Evolutionary conservation across 2,329 filamentous ascomycete species (phyloP).

Genomic region (Davidsoniella eucalypti): DNA sequence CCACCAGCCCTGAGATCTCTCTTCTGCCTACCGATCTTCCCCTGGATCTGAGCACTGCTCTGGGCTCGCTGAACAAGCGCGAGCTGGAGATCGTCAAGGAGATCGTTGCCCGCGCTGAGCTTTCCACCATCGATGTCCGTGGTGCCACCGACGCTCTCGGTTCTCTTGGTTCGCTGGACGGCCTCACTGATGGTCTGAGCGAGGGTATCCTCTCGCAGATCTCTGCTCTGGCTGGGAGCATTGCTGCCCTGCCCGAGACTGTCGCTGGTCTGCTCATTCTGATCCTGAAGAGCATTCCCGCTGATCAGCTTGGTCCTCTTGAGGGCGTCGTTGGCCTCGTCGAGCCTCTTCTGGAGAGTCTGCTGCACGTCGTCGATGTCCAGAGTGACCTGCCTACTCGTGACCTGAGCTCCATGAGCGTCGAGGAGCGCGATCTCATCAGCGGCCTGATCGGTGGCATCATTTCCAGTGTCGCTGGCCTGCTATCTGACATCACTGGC

Average conservation of each 20-base stretch:
- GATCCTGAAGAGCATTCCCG: background rate
- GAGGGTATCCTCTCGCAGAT: too few species aligned
- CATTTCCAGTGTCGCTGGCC: background rate
- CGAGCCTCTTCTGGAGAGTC: slow-evolving; percentile 7
- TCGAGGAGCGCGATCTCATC: background rate
- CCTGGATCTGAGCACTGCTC: background rate
- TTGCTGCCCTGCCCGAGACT: background rate
- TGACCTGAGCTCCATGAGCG: background rate
- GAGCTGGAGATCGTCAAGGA: background rate
- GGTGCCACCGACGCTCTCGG: background rate
- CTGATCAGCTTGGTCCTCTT: slow-evolving; percentile 1
- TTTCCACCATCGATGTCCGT: background rate
- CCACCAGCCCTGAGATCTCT: background rate
- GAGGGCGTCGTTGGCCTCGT: slow-evolving; percentile 3
- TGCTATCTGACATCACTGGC: background rate
- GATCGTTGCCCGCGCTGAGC: background rate
- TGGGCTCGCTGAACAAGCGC: too few species aligned
- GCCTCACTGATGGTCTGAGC: background rate
- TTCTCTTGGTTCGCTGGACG: background rate
- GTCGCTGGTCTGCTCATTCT: slow-evolving; percentile 4
- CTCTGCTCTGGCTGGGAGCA: background rate
- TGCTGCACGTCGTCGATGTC: background rate
- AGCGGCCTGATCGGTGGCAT: background rate
- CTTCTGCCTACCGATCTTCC: background rate
- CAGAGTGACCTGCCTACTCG: background rate